These are phyloP conservation scores for Macrolepiota dolichaula DNA, from an alignment of 768 basidiomycete genomes.

Conservation along the genomic window DNA sequence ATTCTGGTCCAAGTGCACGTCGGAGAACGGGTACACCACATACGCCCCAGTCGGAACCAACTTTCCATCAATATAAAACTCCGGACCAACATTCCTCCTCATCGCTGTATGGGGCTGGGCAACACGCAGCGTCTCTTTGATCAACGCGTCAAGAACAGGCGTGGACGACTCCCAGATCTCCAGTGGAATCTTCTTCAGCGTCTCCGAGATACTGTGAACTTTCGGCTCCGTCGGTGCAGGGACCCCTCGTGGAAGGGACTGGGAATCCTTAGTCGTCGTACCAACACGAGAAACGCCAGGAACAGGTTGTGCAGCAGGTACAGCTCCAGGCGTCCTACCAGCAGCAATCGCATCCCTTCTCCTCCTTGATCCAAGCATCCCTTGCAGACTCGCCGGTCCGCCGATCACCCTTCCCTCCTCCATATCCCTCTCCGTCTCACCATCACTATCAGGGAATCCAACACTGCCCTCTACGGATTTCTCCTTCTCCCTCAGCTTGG, in stretches of 20 bases:
- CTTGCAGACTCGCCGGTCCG: background rate
- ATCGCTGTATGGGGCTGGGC: constrained; percentile 81
- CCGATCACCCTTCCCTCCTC: background rate
- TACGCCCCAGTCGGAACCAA: constrained; percentile 71
- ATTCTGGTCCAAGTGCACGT: constrained; percentile 69
- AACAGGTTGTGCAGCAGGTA: background rate
- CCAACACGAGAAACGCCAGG: background rate
- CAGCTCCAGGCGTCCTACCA: background rate
- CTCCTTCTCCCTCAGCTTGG: background rate
- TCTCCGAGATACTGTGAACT: constrained; percentile 32
- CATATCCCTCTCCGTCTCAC: background rate
- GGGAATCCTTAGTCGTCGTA: background rate
- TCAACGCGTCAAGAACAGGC: constrained; percentile 68
- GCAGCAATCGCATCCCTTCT: background rate
- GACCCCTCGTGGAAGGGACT: no score
- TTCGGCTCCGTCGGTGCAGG: background rate
- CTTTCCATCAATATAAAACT: constrained; percentile 65
- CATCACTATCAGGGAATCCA: constrained; percentile 1
- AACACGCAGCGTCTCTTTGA: constrained; percentile 73
- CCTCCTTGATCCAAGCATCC: background rate
- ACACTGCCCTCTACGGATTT: background rate
- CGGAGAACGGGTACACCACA: constrained; percentile 76
- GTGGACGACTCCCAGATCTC: constrained; percentile 68
- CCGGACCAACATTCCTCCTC: constrained; percentile 75
- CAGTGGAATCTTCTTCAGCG: constrained; percentile 59